Evolutionary conservation across 2,329 filamentous ascomycete genomes (phyloP), one percentile per base, ranked within the genome.

Genomic region (Fusarium dlaminii): DNA sequence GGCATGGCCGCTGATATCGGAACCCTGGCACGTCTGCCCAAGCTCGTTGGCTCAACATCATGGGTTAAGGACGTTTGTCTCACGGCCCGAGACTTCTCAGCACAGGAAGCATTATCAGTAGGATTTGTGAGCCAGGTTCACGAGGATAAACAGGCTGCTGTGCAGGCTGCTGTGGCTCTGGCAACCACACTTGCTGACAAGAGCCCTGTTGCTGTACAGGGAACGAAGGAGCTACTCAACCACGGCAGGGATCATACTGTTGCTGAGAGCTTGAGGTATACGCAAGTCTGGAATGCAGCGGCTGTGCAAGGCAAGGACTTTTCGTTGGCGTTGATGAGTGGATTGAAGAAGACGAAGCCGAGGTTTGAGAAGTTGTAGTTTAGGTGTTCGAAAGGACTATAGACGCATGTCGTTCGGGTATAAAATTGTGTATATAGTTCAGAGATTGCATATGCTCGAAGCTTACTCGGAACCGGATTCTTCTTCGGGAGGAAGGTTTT

Each of bases 171-270:
- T 0, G 54, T 95, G 68, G 86, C 89, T 71, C 79, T 93, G 78
- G 94, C 92, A 2, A 83, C 79, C 17, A 77, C 90, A 78, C 89
- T 98, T 66, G 93, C 93, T 34, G 85, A 81, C 24, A 98, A 98
- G 88, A 96, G 93, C 79, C 96, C 96, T 0, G 91, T 98, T 29
- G 95, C 94, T 4, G 93, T 96, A 73, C 90, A 94, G 84, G 92
- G 93, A 11, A 97, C 95, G 14, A 98, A 98, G 86, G 93, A 96
- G 84, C 83, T 97, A 71, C 80, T 98, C 79, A 95, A 96, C 82
- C 94, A 92, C 79, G 93, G 92, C 39, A 88, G 94, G 77, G 95
- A 97, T 81, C 90, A 95, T 81, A 87, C 88, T 5, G 90, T 97
- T 34, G 89, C 89, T 51, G 94, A 97, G 76, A 94, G 92, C 52